Evolutionary conservation across 495 filamentous ascomycete species (phyloP).

Genomic region (Beverwykella pulmonaria): DNA sequence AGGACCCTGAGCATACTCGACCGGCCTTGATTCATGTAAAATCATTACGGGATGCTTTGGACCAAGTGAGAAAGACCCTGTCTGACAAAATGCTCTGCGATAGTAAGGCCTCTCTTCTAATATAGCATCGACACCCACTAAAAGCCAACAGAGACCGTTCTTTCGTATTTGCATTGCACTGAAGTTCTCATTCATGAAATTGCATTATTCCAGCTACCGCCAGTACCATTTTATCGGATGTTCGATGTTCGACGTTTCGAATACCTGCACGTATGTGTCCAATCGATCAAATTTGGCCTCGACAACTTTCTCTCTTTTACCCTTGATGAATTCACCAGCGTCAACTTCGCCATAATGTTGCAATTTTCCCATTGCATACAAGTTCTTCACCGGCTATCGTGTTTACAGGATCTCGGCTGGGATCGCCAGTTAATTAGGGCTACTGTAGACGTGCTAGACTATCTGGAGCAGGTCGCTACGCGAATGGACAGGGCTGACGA

Average conservation of each 20-base stretch:
- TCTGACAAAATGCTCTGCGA: background rate
- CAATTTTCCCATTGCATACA: conserved; percentile 8
- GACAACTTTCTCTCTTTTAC: conserved; percentile 2
- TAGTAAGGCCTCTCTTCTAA: background rate
- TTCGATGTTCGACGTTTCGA: conserved; percentile 10
- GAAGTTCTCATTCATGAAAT: conserved; percentile 14
- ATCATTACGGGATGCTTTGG: background rate
- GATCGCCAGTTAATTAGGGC: conserved; percentile 2
- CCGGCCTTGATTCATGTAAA: conserved; percentile 1
- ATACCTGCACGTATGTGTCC: conserved; percentile 5
- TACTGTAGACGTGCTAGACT: background rate
- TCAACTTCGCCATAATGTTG: conserved; percentile 2
- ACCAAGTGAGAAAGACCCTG: background rate
- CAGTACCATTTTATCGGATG: background rate
- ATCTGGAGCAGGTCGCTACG: background rate
- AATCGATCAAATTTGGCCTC: background rate
- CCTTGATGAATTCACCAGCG: background rate
- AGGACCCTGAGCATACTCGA: conserved; percentile 1
- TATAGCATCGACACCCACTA: background rate
- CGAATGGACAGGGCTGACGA: background rate
- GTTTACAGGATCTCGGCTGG: conserved; percentile 3
- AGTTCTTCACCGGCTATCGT: conserved; percentile 6
- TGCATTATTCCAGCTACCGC: background rate
- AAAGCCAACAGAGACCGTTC: background rate
- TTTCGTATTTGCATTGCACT: background rate